These are phyloP conservation scores for Cordyceps javanica DNA, from an alignment of 2,329 filamentous ascomycete genomes.

Conservation along the genomic window DNA sequence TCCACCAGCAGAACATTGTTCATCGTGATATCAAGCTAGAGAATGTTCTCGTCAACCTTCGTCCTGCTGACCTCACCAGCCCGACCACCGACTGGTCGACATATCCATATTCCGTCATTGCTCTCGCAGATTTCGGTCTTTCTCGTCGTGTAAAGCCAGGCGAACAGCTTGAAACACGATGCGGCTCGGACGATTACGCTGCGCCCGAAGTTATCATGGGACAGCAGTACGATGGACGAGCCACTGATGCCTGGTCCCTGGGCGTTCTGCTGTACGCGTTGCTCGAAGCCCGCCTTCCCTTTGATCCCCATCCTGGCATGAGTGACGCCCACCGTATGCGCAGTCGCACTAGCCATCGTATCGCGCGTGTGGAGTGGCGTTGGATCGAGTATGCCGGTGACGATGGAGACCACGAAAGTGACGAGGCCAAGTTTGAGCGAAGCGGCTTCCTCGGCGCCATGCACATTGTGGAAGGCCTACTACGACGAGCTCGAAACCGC, in stretches of 20 bases:
- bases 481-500: slow-evolving; percentile 75
- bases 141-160: slow-evolving; percentile 79
- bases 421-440: slow-evolving; percentile 53
- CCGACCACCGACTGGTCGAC: slow-evolving; percentile 60
- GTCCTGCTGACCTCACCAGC: slow-evolving; percentile 59
- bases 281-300: slow-evolving; percentile 86
- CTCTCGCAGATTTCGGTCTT: slow-evolving; percentile 85
- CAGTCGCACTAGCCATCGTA: slow-evolving; percentile 84
- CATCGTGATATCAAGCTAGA: slow-evolving; percentile 98
- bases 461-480: slow-evolving; percentile 72
- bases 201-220: slow-evolving; percentile 95
- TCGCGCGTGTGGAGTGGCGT: slow-evolving; percentile 90
- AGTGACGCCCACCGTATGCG: slow-evolving; percentile 69
- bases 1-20: slow-evolving; percentile 81
- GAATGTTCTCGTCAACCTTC: slow-evolving; percentile 85
- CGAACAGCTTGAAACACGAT: slow-evolving; percentile 85
- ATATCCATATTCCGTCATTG: slow-evolving; percentile 78
- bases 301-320: slow-evolving; percentile 80
- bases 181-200: slow-evolving; percentile 94
- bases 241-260: slow-evolving; percentile 90
- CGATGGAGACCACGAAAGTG: slow-evolving; percentile 78
- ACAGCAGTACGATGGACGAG: slow-evolving; percentile 85
- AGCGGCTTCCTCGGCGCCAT: slow-evolving; percentile 67
- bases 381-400: slow-evolving; percentile 83
- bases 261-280: slow-evolving; percentile 91